Conservation (phyloP, 345 rosid genomes). For the Euphorbia lathyris region DNA sequence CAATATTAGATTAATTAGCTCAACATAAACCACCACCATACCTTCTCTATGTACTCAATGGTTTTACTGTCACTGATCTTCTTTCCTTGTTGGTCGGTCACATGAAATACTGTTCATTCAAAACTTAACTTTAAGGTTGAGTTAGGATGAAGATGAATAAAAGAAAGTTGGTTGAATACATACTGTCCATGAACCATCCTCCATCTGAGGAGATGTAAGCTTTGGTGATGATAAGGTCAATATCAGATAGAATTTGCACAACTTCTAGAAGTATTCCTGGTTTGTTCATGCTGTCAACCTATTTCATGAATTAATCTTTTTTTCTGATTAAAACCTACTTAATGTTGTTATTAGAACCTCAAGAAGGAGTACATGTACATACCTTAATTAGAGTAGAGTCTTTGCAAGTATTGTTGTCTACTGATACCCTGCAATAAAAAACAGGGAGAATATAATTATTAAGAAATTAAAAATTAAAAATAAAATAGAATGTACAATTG, state of each 20-base stretch:
- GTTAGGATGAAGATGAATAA: background rate
- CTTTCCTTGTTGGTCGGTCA: constrained; percentile 83
- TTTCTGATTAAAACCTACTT: background rate
- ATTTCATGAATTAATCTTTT: background rate
- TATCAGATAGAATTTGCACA: constrained; percentile 83
- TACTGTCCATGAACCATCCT: constrained; percentile 99
- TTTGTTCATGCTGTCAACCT: constrained; percentile 95
- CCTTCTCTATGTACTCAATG: constrained; percentile 82
- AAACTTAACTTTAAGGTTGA: too few species aligned
- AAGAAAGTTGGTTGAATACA: background rate
- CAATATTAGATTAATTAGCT: too few species aligned
- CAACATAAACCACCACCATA: constrained; percentile 21
- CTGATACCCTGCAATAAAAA: constrained; percentile 62
- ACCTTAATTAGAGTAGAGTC: constrained; percentile 83
- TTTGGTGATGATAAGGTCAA: constrained; percentile 82
- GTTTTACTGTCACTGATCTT: constrained; percentile 67
- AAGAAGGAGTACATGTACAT: background rate
- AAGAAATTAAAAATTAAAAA: background rate
- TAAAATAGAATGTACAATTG: background rate
- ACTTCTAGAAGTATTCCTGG: constrained; percentile 94
- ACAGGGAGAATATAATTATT: background rate
- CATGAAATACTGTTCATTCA: constrained; percentile 73
- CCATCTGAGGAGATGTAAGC: constrained; percentile 98
- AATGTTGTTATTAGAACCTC: background rate
- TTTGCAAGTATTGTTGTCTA: constrained; percentile 69